phyloP scores from a whole-genome alignment of 83 land plant genomes.

The Picea engelmannii region DNA sequence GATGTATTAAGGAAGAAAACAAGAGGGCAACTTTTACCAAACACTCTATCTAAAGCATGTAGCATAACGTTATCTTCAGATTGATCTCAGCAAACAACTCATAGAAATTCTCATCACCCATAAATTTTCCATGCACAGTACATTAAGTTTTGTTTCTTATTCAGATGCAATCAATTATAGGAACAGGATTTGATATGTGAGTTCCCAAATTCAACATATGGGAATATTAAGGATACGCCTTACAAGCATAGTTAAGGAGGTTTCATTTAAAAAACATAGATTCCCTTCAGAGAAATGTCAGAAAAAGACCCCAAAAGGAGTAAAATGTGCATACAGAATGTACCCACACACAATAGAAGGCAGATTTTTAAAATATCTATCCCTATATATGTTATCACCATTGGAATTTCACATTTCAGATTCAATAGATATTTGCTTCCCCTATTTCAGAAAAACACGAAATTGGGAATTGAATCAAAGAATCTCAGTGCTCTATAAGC shows the following conservation, averaged over 20 bases:
- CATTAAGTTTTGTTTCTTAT: background rate
- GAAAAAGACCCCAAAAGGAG: background rate
- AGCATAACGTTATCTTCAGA: background rate
- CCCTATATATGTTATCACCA: too few relatives aligned
- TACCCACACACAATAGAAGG: background rate
- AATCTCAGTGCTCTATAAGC: too few relatives aligned
- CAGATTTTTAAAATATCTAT: background rate
- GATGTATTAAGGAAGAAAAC: background rate
- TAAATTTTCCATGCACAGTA: background rate
- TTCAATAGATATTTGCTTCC: too few relatives aligned
- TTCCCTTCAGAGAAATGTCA: background rate
- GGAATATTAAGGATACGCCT: too few relatives aligned
- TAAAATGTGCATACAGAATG: background rate
- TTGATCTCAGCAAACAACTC: background rate
- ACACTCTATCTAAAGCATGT: slow-evolving; percentile 1
- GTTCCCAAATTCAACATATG: background rate
- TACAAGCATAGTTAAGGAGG: too few relatives aligned
- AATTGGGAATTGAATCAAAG: too few relatives aligned
- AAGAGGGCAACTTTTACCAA: background rate
- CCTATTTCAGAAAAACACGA: too few relatives aligned
- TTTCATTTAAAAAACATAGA: too few relatives aligned
- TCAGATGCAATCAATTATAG: background rate
- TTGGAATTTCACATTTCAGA: too few relatives aligned
- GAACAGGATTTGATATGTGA: background rate
- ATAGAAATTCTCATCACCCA: background rate